Evolutionary conservation across 352 stramenopile genomes (phyloP).

Genomic region (Phytophthora pluvialis): DNA sequence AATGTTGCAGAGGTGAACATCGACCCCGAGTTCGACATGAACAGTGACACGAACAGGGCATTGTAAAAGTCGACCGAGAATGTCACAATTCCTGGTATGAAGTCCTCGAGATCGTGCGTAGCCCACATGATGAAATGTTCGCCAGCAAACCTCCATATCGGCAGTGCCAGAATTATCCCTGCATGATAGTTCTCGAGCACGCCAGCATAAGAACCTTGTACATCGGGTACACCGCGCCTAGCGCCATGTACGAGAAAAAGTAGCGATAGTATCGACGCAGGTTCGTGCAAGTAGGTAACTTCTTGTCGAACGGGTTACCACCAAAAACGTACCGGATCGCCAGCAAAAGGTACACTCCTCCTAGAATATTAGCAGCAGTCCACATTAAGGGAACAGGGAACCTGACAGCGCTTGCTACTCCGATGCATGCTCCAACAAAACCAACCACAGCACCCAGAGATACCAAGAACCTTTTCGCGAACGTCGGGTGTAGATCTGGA

Average conservation of each 20-base stretch:
- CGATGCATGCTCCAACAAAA: no score
- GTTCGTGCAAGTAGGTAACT: neutral
- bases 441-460: no score
- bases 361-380: neutral
- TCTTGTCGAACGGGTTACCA: constrained; percentile 1
- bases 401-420: neutral
- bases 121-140: constrained; percentile 25
- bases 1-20: constrained; percentile 8
- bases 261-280: neutral
- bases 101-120: constrained; percentile 20
- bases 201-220: constrained; percentile 22
- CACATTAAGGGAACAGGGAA: constrained; percentile 23
- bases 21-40: constrained; percentile 24
- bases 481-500: constrained; percentile 6
- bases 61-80: constrained; percentile 35
- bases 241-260: neutral
- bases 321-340: constrained; percentile 12
- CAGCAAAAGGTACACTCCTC: neutral
- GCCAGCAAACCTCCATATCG: constrained; percentile 21
- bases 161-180: constrained; percentile 1
- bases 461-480: neutral
- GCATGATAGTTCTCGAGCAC: constrained; percentile 6
- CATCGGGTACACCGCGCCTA: constrained; percentile 17
- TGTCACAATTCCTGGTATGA: constrained; percentile 17
- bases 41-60: constrained; percentile 31